Evolutionary conservation across 441 rosid genomes (phyloP).

Genomic region (Dalechampia spathulata): DNA sequence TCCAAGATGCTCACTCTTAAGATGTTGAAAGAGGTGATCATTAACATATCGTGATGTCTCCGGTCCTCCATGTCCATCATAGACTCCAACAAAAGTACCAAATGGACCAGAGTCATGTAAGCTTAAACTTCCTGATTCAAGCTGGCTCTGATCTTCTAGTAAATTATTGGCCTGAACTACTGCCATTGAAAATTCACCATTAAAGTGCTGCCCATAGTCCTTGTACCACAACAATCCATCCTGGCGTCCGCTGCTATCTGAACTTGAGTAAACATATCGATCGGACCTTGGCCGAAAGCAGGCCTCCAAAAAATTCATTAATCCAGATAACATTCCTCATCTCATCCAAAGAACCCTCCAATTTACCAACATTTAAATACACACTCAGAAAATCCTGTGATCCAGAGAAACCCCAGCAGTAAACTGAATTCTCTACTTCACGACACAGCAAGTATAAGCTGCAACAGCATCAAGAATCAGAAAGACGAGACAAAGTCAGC

Average conservation of each 20-base stretch:
- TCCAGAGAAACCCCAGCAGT: slow-evolving; percentile 3
- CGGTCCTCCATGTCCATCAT: slow-evolving; percentile 97
- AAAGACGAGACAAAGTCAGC: slow-evolving; percentile 7
- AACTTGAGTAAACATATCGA: slow-evolving; percentile 42
- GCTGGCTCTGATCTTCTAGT: slow-evolving; percentile 97
- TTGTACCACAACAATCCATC: slow-evolving; percentile 90
- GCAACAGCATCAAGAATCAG: slow-evolving; percentile 8
- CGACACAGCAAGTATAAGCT: slow-evolving; percentile 10
- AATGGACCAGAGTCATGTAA: slow-evolving; percentile 54
- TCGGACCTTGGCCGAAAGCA: slow-evolving; percentile 85
- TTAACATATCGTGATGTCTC: slow-evolving; percentile 77
- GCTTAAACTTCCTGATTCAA: slow-evolving; percentile 82
- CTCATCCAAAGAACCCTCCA: slow-evolving; percentile 59
- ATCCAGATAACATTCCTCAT: slow-evolving; percentile 98
- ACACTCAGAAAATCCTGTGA: slow-evolving; percentile 11
- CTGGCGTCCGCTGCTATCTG: slow-evolving; percentile 68
- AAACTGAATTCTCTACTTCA: slow-evolving; percentile 13
- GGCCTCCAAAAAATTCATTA: slow-evolving; percentile 82
- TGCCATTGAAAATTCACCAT: slow-evolving; percentile 97
- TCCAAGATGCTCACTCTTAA: slow-evolving; percentile 50
- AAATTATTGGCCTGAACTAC: slow-evolving; percentile 95
- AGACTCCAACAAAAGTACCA: slow-evolving; percentile 91
- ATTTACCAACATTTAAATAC: slow-evolving; percentile 33
- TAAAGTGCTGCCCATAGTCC: slow-evolving; percentile 74
- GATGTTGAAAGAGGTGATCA: slow-evolving; percentile 76